phyloP scores from a whole-genome alignment of 768 basidiomycete genomes.

The Tricholoma sp. region DNA sequence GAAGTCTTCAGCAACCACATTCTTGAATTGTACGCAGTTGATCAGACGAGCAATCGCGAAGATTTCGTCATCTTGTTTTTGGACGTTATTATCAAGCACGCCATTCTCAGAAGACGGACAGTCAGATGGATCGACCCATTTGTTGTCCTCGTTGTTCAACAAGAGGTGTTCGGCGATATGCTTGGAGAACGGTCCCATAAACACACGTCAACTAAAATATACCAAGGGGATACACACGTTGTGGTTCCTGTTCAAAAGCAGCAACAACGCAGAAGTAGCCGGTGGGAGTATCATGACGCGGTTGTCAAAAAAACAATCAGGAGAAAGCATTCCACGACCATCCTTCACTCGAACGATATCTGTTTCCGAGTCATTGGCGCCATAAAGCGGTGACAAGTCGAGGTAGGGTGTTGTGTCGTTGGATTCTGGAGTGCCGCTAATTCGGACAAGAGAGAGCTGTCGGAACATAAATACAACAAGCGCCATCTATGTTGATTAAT shows the following conservation, averaged over 20 bases:
- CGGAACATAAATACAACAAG: background rate
- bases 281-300: conserved; percentile 9
- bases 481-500: background rate
- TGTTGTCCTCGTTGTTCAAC: conserved; percentile 12
- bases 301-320: conserved; percentile 19
- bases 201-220: background rate
- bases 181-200: conserved; percentile 1
- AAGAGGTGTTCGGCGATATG: conserved; percentile 17
- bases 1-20: conserved; percentile 20
- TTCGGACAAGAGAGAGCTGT: background rate
- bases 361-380: background rate
- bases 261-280: conserved; percentile 13
- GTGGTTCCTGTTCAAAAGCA: conserved; percentile 21
- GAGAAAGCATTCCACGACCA: conserved; percentile 17
- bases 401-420: conserved; percentile 1
- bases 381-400: background rate
- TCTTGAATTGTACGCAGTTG: conserved; percentile 22
- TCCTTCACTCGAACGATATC: conserved; percentile 14
- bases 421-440: background rate
- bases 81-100: background rate
- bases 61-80: conserved; percentile 21
- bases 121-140: conserved; percentile 13
- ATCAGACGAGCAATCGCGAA: conserved; percentile 20
- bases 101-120: conserved; percentile 2
- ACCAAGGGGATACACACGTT: conserved; percentile 12